Conservation (phyloP, 1,284 basidiomycete species). For the Fomitopsis pinicola region DNA sequence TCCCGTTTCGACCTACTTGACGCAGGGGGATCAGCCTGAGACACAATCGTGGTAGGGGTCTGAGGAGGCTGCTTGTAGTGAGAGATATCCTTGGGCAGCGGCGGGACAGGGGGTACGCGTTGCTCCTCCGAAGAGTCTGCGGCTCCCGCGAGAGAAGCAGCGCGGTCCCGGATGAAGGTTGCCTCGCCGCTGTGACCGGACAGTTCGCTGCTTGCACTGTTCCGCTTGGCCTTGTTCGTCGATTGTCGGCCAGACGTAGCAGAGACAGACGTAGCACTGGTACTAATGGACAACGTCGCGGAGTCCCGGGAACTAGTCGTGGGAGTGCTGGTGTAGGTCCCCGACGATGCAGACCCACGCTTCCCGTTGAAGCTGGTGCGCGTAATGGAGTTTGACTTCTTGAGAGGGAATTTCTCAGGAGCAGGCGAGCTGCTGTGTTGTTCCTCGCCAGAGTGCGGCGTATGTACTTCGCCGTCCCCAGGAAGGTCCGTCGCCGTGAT, state of each 20-base stretch:
- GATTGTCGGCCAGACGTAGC: slow-evolving; percentile 63
- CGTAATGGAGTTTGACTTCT: slow-evolving; percentile 51
- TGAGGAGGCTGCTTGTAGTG: slow-evolving; percentile 57
- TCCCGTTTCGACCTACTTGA: slow-evolving; percentile 24
- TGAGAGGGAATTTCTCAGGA: slow-evolving; percentile 55
- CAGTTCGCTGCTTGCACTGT: slow-evolving; percentile 84
- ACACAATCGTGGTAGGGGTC: slow-evolving; percentile 46
- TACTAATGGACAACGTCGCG: slow-evolving; percentile 69
- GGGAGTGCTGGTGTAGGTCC: slow-evolving; percentile 74
- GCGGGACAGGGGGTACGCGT: slow-evolving; percentile 90
- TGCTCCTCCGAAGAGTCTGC: slow-evolving; percentile 57
- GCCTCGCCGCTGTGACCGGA: slow-evolving; percentile 71
- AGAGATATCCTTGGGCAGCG: slow-evolving; percentile 88
- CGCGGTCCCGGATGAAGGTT: slow-evolving; percentile 60
- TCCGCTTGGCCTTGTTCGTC: slow-evolving; percentile 54
- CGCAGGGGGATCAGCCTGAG: slow-evolving; percentile 35
- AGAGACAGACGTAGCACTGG: slow-evolving; percentile 74
- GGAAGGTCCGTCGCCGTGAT: slow-evolving; percentile 32
- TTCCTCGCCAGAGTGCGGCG: slow-evolving; percentile 48
- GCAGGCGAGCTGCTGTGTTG: slow-evolving; percentile 32
- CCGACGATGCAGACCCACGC: slow-evolving; percentile 85
- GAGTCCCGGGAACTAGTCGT: slow-evolving; percentile 80
- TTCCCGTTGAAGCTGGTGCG: slow-evolving; percentile 76
- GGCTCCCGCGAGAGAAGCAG: slow-evolving; percentile 50
- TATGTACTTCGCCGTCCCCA: slow-evolving; percentile 31